These are phyloP conservation scores for Rosa persica DNA, from an alignment of 306 rosid species.

Conservation along the genomic window DNA sequence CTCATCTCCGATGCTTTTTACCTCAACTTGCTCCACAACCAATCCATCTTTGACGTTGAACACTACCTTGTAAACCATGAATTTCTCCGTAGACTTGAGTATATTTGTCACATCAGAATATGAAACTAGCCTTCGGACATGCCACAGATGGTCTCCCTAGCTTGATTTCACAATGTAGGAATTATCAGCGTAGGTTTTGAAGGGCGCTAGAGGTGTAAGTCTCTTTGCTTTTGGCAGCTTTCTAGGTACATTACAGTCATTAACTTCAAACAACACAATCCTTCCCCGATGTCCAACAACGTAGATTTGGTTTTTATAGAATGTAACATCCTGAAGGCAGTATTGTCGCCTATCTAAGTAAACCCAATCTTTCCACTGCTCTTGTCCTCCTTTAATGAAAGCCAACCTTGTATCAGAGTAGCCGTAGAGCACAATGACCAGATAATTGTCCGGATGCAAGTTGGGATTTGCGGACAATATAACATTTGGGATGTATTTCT, in stretches of 20 bases:
- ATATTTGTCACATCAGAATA: neutral
- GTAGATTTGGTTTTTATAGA: neutral
- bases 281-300: neutral
- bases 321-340: neutral
- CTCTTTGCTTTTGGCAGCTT: neutral
- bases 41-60: neutral
- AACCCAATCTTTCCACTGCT: neutral
- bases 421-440: neutral
- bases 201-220: neutral
- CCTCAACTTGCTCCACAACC: neutral
- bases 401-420: neutral
- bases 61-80: neutral
- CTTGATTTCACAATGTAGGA: neutral
- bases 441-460: neutral
- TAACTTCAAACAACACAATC: neutral
- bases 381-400: neutral
- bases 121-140: neutral
- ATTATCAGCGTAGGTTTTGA: neutral
- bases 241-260: neutral
- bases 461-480: neutral
- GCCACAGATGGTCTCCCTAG: constrained; percentile 9
- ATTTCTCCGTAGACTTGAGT: neutral
- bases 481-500: neutral
- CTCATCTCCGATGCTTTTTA: neutral
- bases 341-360: neutral